Evolutionary conservation across 1,284 basidiomycete genomes (phyloP).

Genomic region (Neolentinus lepideus): DNA sequence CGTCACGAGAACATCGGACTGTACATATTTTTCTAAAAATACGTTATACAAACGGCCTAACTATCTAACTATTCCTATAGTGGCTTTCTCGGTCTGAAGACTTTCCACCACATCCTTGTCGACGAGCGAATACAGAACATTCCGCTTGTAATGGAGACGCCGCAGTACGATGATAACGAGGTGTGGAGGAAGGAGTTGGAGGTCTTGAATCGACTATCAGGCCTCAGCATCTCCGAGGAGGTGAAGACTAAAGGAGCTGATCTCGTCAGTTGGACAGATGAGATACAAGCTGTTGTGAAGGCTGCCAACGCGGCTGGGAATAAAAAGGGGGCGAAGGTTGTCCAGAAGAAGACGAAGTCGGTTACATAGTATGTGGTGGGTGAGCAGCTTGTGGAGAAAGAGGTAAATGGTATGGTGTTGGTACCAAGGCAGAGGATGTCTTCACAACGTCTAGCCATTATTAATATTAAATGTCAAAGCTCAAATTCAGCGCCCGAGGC

Average conservation of each 20-base stretch:
- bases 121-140: constrained; percentile 65
- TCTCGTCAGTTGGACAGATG: constrained; percentile 18
- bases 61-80: too few relatives aligned
- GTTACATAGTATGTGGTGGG: constrained; percentile 5
- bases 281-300: constrained; percentile 21
- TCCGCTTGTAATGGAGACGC: constrained; percentile 81
- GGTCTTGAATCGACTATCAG: constrained; percentile 43
- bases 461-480: too few relatives aligned
- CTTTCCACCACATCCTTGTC: constrained; percentile 64
- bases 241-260: constrained; percentile 3
- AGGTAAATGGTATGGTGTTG: neutral
- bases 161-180: constrained; percentile 48
- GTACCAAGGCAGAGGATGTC: too few relatives aligned
- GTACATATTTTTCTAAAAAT: constrained; percentile 36
- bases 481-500: too few relatives aligned
- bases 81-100: constrained; percentile 57
- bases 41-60: too few relatives aligned
- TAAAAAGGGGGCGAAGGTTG: constrained; percentile 2
- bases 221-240: constrained; percentile 8
- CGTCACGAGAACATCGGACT: constrained; percentile 82
- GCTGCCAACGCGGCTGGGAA: constrained; percentile 10
- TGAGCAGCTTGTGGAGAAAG: neutral
- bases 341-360: constrained; percentile 5
- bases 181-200: constrained; percentile 74
- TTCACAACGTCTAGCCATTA: too few relatives aligned